Base-by-base conservation (phyloP, 1,284 basidiomycete genomes). In the Tetrapyrgos nigripes region DNA sequence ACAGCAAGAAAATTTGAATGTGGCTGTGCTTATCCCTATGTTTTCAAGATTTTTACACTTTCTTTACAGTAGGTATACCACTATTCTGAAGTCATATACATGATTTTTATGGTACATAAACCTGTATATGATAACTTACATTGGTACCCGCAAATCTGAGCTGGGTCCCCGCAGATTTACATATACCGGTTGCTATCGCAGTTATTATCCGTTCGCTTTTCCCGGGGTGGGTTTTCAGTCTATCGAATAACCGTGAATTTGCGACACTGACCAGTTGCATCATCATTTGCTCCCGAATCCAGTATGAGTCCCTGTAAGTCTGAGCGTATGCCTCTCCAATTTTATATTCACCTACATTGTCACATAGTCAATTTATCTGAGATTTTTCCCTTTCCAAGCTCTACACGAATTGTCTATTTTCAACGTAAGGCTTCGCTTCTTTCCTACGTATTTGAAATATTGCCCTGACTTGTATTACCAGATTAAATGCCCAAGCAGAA, bases 371-470 rank as follows among this genome's bases (percentile, higher is more conserved):
- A 37, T 52, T 52, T 23, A 40, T 40, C 19, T 52, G 50, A 33
- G 50, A 40, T 24, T 52, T 52, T 23, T 52, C 50, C 21, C 37
- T 52, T 29, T 33, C 29, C 19, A 52, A 52, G 26, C 29, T 52
- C 1, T 52, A 52, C 21, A 37, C 50, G 24, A 52, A 37, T n/a
- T 52, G 31, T 40, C 23, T 52, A 5, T 11, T 52, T 14, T 52
- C 50, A 52, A 37, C 31, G 50, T 52, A 33, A n/a, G 50, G 21
- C 27, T 40, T n/a, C n/a, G n/a, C n/a, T n/a, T n/a, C n/a, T n/a
- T 37, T n/a, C 33, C 33, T 10, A 5, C 8, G 31, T 28, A 11
- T 19, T 19, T 21, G 33, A 11, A 51, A 27, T 28, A 6, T 11
- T 29, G 27, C 31, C 19, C 3, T 10, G 10, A 33, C n/a, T 51